A percentile compares a stretch with the other conserved stretches of the same genome.
These are phyloP conservation scores for Choricystis sp. DNA, from an alignment of 139 green algal genomes.

Conservation along the genomic window DNA sequence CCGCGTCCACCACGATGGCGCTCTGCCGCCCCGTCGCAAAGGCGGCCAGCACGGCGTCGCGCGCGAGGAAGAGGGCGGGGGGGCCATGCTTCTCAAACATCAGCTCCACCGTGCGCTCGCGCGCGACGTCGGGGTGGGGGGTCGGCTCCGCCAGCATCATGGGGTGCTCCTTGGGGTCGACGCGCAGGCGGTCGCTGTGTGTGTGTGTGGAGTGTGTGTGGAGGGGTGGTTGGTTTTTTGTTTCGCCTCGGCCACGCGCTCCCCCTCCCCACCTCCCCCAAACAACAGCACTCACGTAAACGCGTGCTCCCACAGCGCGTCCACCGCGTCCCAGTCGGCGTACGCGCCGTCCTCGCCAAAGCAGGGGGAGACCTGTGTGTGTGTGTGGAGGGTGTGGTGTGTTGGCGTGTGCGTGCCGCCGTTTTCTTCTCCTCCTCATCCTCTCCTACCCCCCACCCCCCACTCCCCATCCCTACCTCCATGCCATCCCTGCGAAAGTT, in stretches of 20 bases:
- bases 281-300: slow-evolving; percentile 30
- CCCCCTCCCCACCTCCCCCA: background rate
- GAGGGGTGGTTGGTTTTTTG: background rate
- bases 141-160: slow-evolving; percentile 78
- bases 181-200: slow-evolving; percentile 57
- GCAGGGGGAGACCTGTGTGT: background rate
- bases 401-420: no score
- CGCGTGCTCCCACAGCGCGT: slow-evolving; percentile 53
- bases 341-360: slow-evolving; percentile 33
- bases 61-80: slow-evolving; percentile 75
- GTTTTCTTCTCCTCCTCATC: no score
- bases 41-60: slow-evolving; percentile 67
- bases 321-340: slow-evolving; percentile 55
- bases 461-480: slow-evolving; percentile 28
- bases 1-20: slow-evolving; percentile 72
- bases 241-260: background rate
- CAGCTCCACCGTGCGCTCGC: slow-evolving; percentile 60
- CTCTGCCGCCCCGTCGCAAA: slow-evolving; percentile 80
- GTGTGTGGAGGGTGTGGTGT: background rate
- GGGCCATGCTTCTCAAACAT: slow-evolving; percentile 78
- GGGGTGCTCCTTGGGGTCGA: slow-evolving; percentile 67
- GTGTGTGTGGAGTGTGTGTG: background rate
- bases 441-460: background rate
- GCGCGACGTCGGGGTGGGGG: slow-evolving; percentile 31
- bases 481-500: slow-evolving; percentile 36